Evolutionary conservation across 345 rosid genomes (phyloP), one percentile per base, ranked within the genome.

Genomic region (Noccaea caerulescens): DNA sequence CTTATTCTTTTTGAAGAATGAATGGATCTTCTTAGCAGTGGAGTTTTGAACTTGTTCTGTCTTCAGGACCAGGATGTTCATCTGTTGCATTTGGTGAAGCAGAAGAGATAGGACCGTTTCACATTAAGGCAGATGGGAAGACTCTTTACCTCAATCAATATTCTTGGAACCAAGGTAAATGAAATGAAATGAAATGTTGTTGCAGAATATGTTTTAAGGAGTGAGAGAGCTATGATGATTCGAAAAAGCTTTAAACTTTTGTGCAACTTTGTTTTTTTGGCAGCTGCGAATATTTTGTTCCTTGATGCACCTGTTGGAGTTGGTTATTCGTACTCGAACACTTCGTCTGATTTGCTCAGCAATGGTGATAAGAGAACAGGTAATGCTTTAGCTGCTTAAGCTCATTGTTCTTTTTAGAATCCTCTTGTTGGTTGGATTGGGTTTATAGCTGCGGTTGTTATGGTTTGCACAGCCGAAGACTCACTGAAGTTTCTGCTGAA

Each of bases 271-370:
- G 12, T 7, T 4, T 43, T 9, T 4, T 69, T 73, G 73, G 87
- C 86, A 93, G 97, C 58, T 83, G 96, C 96, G 68, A 93, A 91
- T 81, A 65, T 91, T 65, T 68, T 93, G 71, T 91, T 93, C 79
- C 76, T 91, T 71, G 97, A 93, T 69, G 87, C 98, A 33, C 98
- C 98, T 42, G 90, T 84, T 71, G 97, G 98, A 56, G 98, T 93
- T 79, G 97, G 97, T 34, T 93, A 68, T 72, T 93, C 98, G 4
- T 91, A 91, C 72, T 86, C 98, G 42, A 93, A 89, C 73, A 87
- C 91, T 12, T 88, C 97, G 3, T 86, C 94, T 8, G 88, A 85
- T 79, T 71, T 81, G 77, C 49, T 49, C n/a, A 79, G 9, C 78
- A 80, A 82, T 34, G 84, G 88, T 34, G 88, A 85, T 65, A 70